Conservation (phyloP, 148 eudicot genomes). For the Vaccinium myrtillus region DNA sequence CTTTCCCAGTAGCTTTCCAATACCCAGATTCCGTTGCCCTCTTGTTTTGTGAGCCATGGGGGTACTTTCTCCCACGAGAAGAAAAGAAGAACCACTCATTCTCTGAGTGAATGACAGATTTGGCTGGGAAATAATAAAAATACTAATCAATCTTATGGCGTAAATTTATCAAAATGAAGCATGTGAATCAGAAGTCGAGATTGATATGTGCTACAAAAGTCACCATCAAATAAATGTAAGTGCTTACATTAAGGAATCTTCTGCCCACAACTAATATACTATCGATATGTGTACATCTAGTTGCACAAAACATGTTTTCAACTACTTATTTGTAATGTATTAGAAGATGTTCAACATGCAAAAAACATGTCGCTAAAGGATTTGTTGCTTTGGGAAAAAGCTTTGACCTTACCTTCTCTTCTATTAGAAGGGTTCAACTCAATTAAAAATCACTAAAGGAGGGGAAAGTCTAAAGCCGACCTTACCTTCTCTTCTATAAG, state of each 20-base stretch:
- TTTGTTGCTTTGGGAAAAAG: neutral
- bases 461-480: too few relatives aligned
- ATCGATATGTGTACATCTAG: too few relatives aligned
- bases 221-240: neutral
- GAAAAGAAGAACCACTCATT: slow-evolving; percentile 95
- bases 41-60: slow-evolving; percentile 80
- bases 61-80: slow-evolving; percentile 81
- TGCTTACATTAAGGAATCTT: neutral
- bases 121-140: slow-evolving; percentile 40
- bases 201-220: neutral
- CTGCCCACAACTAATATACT: neutral
- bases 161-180: neutral
- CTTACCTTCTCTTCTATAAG: too few relatives aligned
- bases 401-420: too few relatives aligned
- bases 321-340: too few relatives aligned
- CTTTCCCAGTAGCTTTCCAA: slow-evolving; percentile 96
- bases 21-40: slow-evolving; percentile 87
- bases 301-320: too few relatives aligned
- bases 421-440: too few relatives aligned
- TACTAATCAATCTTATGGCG: neutral
- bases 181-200: neutral
- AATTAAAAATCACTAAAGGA: too few relatives aligned
- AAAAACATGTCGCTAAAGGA: too few relatives aligned
- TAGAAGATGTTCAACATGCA: too few relatives aligned
- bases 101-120: slow-evolving; percentile 64